A percentile compares a stretch with the other conserved stretches of the same genome.
Conservation (phyloP, 192 early-diverging fungal species). For the Gaertneriomyces semiglobifer region DNA sequence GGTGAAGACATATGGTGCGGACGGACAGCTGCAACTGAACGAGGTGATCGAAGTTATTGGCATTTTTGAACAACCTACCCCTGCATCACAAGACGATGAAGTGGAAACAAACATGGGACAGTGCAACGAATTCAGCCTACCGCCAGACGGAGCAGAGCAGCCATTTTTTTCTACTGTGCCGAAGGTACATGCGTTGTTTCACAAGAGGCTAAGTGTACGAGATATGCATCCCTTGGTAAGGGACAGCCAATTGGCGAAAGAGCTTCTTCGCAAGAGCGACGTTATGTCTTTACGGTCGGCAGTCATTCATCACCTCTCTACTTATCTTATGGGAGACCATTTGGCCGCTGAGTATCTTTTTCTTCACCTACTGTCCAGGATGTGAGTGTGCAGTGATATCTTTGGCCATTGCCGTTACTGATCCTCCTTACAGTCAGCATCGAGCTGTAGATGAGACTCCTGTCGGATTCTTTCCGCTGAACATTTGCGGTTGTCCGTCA, state of each 20-base stretch:
- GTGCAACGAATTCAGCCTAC: constrained; percentile 3
- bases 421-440: constrained; percentile 21
- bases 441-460: constrained; percentile 24
- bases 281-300: background rate
- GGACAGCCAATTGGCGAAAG: background rate
- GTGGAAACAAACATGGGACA: background rate
- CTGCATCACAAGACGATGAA: background rate
- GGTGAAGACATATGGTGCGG: constrained; percentile 21
- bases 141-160: constrained; percentile 10
- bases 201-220: background rate
- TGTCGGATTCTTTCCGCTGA: constrained; percentile 36
- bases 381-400: constrained; percentile 18
- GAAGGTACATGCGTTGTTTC: constrained; percentile 16
- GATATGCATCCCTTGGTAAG: background rate
- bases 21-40: constrained; percentile 15
- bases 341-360: constrained; percentile 40
- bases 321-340: constrained; percentile 27
- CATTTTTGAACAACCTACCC: constrained; percentile 4
- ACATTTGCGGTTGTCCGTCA: constrained; percentile 25
- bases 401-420: background rate
- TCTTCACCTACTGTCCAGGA: constrained; percentile 34
- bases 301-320: constrained; percentile 14
- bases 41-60: constrained; percentile 24
- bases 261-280: background rate
- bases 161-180: constrained; percentile 8